phyloP scores from a whole-genome alignment of 345 rosid genomes.

The Populus davidiana region DNA sequence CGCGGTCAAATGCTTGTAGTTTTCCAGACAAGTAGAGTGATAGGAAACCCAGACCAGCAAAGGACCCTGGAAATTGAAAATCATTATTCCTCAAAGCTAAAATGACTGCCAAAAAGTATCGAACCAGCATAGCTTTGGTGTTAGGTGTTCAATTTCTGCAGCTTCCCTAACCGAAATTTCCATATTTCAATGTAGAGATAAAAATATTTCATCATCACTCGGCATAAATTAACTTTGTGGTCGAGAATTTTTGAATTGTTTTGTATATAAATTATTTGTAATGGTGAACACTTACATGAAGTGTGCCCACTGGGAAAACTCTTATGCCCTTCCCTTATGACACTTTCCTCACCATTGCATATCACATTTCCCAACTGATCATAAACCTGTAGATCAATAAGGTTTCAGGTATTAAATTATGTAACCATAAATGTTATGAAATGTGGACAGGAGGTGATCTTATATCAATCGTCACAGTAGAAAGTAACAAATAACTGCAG shows the following conservation, averaged over 20 bases:
- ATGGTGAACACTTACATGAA: constrained; percentile 53
- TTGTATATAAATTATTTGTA: neutral
- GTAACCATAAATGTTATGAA: neutral
- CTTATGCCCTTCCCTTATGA: constrained; percentile 80
- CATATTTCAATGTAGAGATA: neutral
- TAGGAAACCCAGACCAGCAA: constrained; percentile 44
- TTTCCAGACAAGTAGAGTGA: constrained; percentile 48
- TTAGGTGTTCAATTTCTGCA: neutral
- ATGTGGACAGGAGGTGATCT: neutral
- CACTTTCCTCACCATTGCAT: constrained; percentile 64
- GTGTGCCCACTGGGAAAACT: constrained; percentile 95
- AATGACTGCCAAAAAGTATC: neutral
- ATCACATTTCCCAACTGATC: constrained; percentile 67
- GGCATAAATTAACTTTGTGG: neutral
- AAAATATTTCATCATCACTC: neutral
- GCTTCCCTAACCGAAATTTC: neutral
- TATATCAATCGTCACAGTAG: neutral
- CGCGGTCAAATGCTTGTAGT: constrained; percentile 36
- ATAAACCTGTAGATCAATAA: constrained; percentile 40
- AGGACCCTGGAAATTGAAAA: constrained; percentile 36
- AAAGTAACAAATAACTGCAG: constrained; percentile 11
- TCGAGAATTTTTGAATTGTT: neutral
- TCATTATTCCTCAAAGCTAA: neutral
- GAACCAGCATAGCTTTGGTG: neutral
- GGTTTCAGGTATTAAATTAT: neutral